Evolutionary conservation across 1,139 yeast genomes (phyloP).

Genomic region (Candida gigantensis): DNA sequence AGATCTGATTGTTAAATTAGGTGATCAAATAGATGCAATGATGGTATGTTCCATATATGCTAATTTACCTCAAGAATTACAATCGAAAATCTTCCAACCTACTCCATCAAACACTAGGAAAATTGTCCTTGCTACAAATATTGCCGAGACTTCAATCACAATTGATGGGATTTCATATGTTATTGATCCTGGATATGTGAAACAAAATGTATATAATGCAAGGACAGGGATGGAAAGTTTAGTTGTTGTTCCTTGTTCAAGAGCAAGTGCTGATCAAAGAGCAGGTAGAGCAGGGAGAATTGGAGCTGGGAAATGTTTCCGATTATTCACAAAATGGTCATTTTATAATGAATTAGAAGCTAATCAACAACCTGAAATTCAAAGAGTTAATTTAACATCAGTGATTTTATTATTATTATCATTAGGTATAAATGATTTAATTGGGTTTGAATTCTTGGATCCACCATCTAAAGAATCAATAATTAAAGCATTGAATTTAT

Average conservation of each 20-base stretch:
- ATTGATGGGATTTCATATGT: constrained; percentile 90
- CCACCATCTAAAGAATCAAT: constrained; percentile 74
- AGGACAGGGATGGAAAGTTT: constrained; percentile 88
- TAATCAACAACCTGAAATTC: constrained; percentile 86
- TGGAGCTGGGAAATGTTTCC: constrained; percentile 92
- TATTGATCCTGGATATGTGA: constrained; percentile 90
- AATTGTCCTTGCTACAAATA: constrained; percentile 91
- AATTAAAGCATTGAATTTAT: constrained; percentile 72
- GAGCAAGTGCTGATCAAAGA: constrained; percentile 94
- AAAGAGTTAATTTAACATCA: constrained; percentile 76
- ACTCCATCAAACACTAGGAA: constrained; percentile 79
- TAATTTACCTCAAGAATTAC: constrained; percentile 82
- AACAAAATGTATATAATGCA: constrained; percentile 81
- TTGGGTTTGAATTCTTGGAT: constrained; percentile 88
- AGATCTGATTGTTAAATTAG: constrained; percentile 67
- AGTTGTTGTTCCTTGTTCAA: constrained; percentile 82
- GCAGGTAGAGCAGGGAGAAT: constrained; percentile 98
- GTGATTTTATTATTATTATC: constrained; percentile 75
- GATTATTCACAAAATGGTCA: constrained; percentile 87
- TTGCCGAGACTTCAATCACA: constrained; percentile 95
- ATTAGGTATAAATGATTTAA: constrained; percentile 76
- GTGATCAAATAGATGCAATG: constrained; percentile 62
- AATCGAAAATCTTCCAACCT: constrained; percentile 80
- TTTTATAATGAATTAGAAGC: constrained; percentile 73
- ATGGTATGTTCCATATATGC: constrained; percentile 90